Evolutionary conservation across 306 rosid species (phyloP), one percentile per base, ranked within the genome.

Genomic region (Quercus bicolor): DNA sequence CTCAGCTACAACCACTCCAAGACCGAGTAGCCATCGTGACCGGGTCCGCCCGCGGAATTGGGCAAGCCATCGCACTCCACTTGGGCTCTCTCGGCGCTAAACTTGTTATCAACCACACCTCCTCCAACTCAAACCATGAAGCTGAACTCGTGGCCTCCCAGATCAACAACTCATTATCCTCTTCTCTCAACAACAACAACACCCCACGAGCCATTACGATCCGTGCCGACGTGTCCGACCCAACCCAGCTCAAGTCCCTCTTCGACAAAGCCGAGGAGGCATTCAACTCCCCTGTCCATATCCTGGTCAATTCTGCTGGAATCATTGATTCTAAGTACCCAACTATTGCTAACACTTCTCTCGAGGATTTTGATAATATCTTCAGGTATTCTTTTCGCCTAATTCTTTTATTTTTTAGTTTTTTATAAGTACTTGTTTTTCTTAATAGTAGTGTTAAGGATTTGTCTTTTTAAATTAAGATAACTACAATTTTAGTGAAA

Each of bases 11-110:
- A 5, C 88, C 79, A 12, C 88, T 89, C 33, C 76, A 56, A 23
- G 81, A 80, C 59, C 75, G 87, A 29, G 89, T 89, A 20, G 89
- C 89, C 31, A 83, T 89, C 34, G 89, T 89, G 23, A 87, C 92
- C 5, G 90, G 92, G n/a, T 80, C 88, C 1, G 87, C 93, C 5
- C 86, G 91, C 24, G 92, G 93, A 45, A 87, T 87, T 26, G 93
- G 93, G 8, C 74, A 78, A 62, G 89, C 78, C 73, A 81, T 87
- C 11, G 93, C 91, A 1, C 74, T 85, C 53, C 90, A 87, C 76
- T 61, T 89, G 0, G 86, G 80, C 5, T 78, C 84, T 15, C 89
- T 89, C 56, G 93, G 90, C 1, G 93, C 90, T 16, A 74, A 78
- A 33, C 5, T 89, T 56, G 87, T 89, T n/a, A 2, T 89, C 78